These are phyloP conservation scores for Yamadazyma triangularis DNA, from an alignment of 1,139 yeast genomes.

Conservation along the genomic window DNA sequence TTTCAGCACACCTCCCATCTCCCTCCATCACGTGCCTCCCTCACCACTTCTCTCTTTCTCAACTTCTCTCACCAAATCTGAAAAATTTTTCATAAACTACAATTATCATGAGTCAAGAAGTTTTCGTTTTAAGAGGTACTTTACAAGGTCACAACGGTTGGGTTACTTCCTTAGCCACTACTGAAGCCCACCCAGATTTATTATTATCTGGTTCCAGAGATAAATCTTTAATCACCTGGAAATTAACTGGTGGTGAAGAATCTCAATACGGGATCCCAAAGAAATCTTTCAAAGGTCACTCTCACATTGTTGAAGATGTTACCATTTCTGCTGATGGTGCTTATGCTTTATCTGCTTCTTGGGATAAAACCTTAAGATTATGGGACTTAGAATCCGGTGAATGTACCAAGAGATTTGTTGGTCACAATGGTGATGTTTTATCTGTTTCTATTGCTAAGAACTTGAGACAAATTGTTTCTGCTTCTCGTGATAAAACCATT, in stretches of 20 bases:
- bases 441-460: conserved; percentile 95
- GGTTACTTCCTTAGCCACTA: conserved; percentile 99
- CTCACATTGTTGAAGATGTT: conserved; percentile 98
- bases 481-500: conserved; percentile 98
- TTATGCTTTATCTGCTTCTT: conserved; percentile 97
- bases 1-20: conserved; percentile 5
- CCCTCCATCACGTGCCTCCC: conserved; percentile 1
- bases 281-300: conserved; percentile 97
- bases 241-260: conserved; percentile 93
- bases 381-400: conserved; percentile 97
- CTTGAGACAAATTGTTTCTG: conserved; percentile 98
- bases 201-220: conserved; percentile 99
- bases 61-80: too few species aligned
- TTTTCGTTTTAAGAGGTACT: conserved; percentile 99
- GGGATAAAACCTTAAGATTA: conserved; percentile 99
- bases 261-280: conserved; percentile 97
- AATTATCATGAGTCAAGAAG: conserved; percentile 84
- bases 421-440: conserved; percentile 96
- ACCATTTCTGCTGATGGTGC: conserved; percentile 98
- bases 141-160: conserved; percentile 85
- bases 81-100: too few species aligned
- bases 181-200: conserved; percentile 97
- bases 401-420: conserved; percentile 92
- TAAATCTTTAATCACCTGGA: conserved; percentile 98
- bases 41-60: too few species aligned